These are phyloP conservation scores for Orbilia brochopaga DNA, from an alignment of 2,329 filamentous ascomycete genomes.

Conservation along the genomic window DNA sequence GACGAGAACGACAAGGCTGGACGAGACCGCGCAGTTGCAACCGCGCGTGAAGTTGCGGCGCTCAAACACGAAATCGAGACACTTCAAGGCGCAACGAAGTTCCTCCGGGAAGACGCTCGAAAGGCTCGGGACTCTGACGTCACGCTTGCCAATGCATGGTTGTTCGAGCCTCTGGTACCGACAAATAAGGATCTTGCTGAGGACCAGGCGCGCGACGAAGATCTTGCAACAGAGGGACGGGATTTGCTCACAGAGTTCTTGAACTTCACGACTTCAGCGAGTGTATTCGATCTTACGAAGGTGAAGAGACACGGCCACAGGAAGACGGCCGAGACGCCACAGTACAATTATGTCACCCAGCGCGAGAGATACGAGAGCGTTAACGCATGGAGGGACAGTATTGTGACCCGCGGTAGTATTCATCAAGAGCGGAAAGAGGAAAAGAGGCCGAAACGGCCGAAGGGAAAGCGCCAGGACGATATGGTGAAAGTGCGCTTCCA, in stretches of 20 bases:
- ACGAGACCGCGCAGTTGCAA: slow-evolving; percentile 72
- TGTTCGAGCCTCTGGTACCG: slow-evolving; percentile 67
- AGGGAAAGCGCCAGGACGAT: slow-evolving; percentile 45
- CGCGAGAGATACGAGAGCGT: slow-evolving; percentile 68
- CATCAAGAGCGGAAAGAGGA: slow-evolving; percentile 47
- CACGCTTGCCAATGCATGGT: slow-evolving; percentile 68
- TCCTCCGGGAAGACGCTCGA: slow-evolving; percentile 70
- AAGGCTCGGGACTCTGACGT: slow-evolving; percentile 64
- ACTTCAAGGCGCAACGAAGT: slow-evolving; percentile 70
- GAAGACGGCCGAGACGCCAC: slow-evolving; percentile 68
- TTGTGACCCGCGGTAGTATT: slow-evolving; percentile 52
- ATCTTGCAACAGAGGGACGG: slow-evolving; percentile 67
- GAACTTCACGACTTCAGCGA: slow-evolving; percentile 65
- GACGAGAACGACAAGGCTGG: slow-evolving; percentile 66
- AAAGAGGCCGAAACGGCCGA: slow-evolving; percentile 47
- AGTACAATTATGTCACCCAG: slow-evolving; percentile 71
- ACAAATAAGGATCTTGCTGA: slow-evolving; percentile 57
- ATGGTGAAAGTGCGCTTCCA: slow-evolving; percentile 44
- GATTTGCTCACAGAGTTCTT: slow-evolving; percentile 71
- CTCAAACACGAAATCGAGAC: slow-evolving; percentile 72
- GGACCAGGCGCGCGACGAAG: slow-evolving; percentile 60
- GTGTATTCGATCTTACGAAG: slow-evolving; percentile 66
- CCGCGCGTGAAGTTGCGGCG: slow-evolving; percentile 73
- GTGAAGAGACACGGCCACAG: slow-evolving; percentile 71
- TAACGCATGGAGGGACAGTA: slow-evolving; percentile 56